phyloP scores from a whole-genome alignment of 345 rosid species.

The Hevea brasiliensis region DNA sequence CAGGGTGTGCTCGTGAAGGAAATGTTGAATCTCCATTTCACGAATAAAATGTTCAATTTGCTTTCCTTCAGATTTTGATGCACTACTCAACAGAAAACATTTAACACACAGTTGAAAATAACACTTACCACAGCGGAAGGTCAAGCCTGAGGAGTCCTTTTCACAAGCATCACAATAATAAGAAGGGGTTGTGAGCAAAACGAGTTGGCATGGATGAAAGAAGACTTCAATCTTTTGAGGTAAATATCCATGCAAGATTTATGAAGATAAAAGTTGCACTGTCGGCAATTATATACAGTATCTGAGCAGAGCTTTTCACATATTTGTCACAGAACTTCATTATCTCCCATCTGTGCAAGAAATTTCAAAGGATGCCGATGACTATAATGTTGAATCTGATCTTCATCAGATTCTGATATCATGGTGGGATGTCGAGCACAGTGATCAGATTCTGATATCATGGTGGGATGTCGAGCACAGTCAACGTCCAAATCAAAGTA shows the following conservation, averaged over 20 bases:
- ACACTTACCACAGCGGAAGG: neutral
- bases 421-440: neutral
- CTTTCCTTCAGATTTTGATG: too few species aligned
- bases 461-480: neutral
- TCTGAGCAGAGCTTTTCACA: neutral
- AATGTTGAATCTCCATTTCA: too few species aligned
- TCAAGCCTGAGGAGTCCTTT: neutral
- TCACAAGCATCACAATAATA: neutral
- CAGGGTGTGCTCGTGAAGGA: too few species aligned
- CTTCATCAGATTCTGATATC: neutral
- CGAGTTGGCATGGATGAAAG: neutral
- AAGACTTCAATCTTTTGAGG: neutral
- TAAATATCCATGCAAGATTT: neutral
- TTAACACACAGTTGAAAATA: neutral
- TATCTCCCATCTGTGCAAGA: neutral
- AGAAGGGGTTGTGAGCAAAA: neutral
- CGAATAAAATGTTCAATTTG: too few species aligned
- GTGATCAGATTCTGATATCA: too few species aligned
- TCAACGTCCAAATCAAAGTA: neutral
- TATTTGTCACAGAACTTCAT: neutral
- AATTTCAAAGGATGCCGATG: neutral
- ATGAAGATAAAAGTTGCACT: neutral
- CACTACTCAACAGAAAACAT: too few species aligned
- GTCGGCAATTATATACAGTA: neutral
- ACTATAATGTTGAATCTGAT: neutral